Evolutionary conservation across 345 rosid genomes (phyloP).

Genomic region (Salix suchowensis): DNA sequence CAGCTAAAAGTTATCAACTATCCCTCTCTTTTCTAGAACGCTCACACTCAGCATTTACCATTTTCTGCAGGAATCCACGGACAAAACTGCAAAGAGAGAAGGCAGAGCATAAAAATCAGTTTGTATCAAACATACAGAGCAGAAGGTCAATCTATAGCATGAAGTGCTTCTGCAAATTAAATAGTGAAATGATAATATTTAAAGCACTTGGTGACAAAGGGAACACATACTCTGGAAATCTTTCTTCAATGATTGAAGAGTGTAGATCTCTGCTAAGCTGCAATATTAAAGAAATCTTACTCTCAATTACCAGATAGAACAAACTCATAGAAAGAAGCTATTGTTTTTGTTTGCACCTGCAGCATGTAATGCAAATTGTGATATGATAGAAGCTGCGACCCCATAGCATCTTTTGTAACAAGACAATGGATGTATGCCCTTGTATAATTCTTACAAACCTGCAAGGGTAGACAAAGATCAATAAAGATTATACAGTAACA

Average conservation of each 20-base stretch:
- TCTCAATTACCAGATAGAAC: constrained; percentile 6
- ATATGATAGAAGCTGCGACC: constrained; percentile 75
- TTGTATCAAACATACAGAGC: background rate
- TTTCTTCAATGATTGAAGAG: constrained; percentile 48
- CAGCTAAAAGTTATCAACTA: background rate
- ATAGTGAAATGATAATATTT: background rate
- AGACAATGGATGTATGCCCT: constrained; percentile 73
- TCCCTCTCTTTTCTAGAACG: background rate
- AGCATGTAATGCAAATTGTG: constrained; percentile 72
- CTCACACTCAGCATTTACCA: constrained; percentile 36
- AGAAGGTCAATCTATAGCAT: background rate
- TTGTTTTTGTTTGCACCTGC: constrained; percentile 30
- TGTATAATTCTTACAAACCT: constrained; percentile 77
- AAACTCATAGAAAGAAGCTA: background rate
- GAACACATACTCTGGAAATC: constrained; percentile 59
- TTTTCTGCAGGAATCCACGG: constrained; percentile 58
- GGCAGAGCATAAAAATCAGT: background rate
- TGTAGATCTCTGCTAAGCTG: constrained; percentile 76
- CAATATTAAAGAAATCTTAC: constrained; percentile 9
- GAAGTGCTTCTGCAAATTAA: background rate
- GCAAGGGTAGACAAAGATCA: constrained; percentile 10
- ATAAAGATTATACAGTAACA: background rate
- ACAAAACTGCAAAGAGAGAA: constrained; percentile 50
- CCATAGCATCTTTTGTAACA: constrained; percentile 77
- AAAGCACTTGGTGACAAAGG: background rate